Evolutionary conservation across 768 basidiomycete genomes (phyloP).

Genomic region (Stropharia rugosoannulata): DNA sequence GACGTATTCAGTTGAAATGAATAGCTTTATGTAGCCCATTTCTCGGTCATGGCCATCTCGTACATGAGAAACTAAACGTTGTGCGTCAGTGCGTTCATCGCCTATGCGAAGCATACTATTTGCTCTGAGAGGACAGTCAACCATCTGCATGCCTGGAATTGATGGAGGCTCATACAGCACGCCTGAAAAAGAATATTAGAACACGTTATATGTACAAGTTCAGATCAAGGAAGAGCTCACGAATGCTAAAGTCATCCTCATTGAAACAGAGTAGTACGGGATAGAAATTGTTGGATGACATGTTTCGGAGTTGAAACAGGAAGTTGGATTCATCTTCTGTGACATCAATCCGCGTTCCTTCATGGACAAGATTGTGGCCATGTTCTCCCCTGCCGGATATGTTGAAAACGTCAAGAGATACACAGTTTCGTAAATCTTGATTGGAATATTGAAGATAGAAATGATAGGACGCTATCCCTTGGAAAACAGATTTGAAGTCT

Average conservation of each 20-base stretch:
- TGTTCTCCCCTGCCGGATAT: too few relatives aligned
- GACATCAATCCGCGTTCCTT: neutral
- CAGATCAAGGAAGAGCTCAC: conserved; percentile 11
- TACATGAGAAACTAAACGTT: neutral
- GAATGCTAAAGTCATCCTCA: conserved; percentile 11
- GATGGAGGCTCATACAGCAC: conserved; percentile 9
- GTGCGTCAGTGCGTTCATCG: neutral
- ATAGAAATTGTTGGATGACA: conserved; percentile 9
- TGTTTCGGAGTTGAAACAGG: conserved; percentile 12
- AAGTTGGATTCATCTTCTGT: neutral
- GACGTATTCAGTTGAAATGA: conserved; percentile 5
- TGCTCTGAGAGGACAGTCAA: conserved; percentile 2
- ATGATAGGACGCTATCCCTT: too few relatives aligned
- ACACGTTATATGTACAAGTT: too few relatives aligned
- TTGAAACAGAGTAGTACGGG: conserved; percentile 19
- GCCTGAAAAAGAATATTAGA: too few relatives aligned
- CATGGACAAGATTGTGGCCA: neutral
- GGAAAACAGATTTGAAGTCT: too few relatives aligned
- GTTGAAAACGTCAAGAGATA: too few relatives aligned
- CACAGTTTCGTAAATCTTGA: too few relatives aligned
- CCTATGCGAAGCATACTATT: conserved; percentile 5
- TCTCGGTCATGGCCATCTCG: neutral
- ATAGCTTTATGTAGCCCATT: conserved; percentile 15
- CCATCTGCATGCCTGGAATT: neutral
- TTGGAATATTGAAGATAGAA: too few relatives aligned